Percentiles rank a stretch among this genome's conserved stretches.
These are phyloP conservation scores for Phytophthora pisi DNA, from an alignment of 352 stramenopile species.

Conservation along the genomic window DNA sequence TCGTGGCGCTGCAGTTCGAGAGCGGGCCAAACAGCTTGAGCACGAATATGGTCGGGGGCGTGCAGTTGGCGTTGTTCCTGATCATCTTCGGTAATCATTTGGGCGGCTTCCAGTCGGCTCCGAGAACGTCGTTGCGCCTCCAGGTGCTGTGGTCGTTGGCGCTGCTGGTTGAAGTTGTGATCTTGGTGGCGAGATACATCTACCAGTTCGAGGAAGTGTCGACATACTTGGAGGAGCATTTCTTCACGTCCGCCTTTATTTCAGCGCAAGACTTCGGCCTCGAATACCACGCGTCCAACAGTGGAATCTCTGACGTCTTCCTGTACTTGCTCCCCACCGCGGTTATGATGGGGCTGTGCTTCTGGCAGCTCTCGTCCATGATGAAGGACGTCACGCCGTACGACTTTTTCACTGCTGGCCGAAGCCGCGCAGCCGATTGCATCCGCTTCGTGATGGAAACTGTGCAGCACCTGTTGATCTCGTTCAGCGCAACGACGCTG, in stretches of 20 bases:
- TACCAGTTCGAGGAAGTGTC: constrained; percentile 84
- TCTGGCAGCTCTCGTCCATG: constrained; percentile 85
- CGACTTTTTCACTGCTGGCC: constrained; percentile 63
- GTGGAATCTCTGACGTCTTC: constrained; percentile 73
- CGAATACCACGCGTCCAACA: constrained; percentile 64
- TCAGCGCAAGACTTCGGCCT: constrained; percentile 76
- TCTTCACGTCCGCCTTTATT: constrained; percentile 82
- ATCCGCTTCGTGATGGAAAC: constrained; percentile 64
- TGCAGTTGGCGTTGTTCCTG: constrained; percentile 70
- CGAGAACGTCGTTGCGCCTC: constrained; percentile 69
- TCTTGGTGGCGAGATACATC: constrained; percentile 75
- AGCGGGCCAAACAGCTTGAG: constrained; percentile 50
- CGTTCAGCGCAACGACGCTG: constrained; percentile 70
- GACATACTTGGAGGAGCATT: constrained; percentile 58
- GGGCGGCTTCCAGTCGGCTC: constrained; percentile 61
- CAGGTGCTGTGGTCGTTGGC: constrained; percentile 82
- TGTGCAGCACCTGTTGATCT: constrained; percentile 66
- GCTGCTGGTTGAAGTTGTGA: constrained; percentile 68
- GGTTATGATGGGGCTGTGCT: constrained; percentile 74
- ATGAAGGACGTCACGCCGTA: constrained; percentile 68
- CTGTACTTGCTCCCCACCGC: constrained; percentile 79
- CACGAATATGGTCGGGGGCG: constrained; percentile 67
- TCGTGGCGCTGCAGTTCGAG: constrained; percentile 74
- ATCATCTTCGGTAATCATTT: constrained; percentile 77
- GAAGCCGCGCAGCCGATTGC: constrained; percentile 56